Conservation (phyloP, 2,329 filamentous ascomycete genomes). For the Cladophialophora carrionii region DNA sequence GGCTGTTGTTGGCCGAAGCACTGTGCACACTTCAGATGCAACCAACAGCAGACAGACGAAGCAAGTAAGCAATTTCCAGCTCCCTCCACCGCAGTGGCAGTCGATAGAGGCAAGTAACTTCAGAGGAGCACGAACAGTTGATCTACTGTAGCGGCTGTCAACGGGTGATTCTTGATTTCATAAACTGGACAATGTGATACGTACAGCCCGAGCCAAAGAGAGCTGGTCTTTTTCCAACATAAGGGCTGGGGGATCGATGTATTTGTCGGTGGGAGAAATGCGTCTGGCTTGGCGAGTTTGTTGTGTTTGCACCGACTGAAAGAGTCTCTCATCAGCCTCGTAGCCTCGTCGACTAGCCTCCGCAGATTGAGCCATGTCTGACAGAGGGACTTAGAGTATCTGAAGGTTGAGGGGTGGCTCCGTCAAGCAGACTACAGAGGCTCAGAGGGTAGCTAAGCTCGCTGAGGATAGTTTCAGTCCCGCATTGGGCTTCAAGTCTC, state of each 20-base stretch:
- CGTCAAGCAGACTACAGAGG: too few species aligned
- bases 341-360: too few species aligned
- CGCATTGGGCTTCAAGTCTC: too few species aligned
- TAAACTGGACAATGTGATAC: not conserved
- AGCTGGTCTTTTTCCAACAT: not conserved
- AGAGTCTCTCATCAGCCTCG: too few species aligned
- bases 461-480: too few species aligned
- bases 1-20: not conserved
- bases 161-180: not conserved
- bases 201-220: not conserved
- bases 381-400: not conserved
- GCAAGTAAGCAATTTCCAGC: not conserved
- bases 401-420: too few species aligned
- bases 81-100: not conserved
- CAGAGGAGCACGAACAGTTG: not conserved
- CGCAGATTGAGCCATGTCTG: not conserved
- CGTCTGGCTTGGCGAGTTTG: not conserved
- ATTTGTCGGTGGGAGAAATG: not conserved
- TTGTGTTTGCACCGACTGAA: too few species aligned
- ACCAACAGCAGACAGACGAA: too few species aligned
- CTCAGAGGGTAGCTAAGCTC: too few species aligned
- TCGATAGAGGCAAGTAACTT: not conserved
- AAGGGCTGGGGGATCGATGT: not conserved
- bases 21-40: not conserved
- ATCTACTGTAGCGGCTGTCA: not conserved